Conservation (phyloP, 345 rosid genomes). For the Sisymbrium altissimum region DNA sequence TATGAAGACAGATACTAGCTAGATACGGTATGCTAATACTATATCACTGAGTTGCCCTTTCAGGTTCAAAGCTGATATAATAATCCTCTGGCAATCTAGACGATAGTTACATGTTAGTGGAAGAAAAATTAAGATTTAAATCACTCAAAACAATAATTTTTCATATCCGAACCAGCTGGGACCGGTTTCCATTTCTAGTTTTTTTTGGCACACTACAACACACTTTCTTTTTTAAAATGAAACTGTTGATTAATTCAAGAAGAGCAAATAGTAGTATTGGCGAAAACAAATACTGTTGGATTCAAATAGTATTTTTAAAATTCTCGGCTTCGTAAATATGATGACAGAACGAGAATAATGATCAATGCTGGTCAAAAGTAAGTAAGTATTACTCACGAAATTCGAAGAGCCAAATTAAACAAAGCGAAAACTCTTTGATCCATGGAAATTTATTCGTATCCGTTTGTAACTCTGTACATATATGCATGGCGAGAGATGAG, state of each 20-base stretch:
- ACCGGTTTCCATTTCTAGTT: neutral
- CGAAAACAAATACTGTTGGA: neutral
- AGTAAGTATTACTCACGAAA: neutral
- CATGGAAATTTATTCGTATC: neutral
- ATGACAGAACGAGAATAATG: neutral
- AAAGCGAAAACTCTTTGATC: neutral
- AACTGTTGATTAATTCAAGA: neutral
- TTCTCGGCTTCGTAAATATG: neutral
- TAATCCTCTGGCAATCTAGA: neutral
- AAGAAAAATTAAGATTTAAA: neutral
- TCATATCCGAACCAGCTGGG: neutral
- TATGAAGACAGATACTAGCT: neutral
- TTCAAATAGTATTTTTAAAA: neutral
- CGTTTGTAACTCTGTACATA: neutral
- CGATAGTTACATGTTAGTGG: neutral
- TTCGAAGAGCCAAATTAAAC: constrained; percentile 5
- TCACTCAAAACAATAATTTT: neutral
- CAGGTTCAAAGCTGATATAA: neutral
- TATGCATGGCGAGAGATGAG: neutral
- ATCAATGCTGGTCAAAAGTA: constrained; percentile 4
- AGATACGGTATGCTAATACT: neutral
- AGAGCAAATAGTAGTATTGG: too few relatives aligned
- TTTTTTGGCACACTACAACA: neutral
- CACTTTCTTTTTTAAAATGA: neutral
- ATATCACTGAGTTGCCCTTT: neutral